Evolutionary conservation across 768 basidiomycete genomes (phyloP).

Genomic region (Amanita subjunquillea): DNA sequence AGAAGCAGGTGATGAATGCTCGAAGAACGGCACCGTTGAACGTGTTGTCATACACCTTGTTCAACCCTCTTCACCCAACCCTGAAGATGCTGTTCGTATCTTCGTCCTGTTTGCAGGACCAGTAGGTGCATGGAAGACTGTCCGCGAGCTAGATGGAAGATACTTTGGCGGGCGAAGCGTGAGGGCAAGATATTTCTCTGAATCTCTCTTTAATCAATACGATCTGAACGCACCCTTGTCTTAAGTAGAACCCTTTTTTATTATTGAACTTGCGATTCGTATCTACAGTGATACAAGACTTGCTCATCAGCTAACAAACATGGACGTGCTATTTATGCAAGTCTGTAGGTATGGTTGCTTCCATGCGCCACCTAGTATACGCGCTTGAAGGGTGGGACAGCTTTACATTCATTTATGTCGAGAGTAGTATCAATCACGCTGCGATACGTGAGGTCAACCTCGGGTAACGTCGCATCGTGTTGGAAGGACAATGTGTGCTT

Average conservation of each 20-base stretch:
- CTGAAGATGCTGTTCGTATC: conserved; percentile 81
- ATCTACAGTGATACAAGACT: neutral
- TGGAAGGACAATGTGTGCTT: conserved; percentile 96
- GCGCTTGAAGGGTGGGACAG: conserved; percentile 96
- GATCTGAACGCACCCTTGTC: conserved; percentile 34
- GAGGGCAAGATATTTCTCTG: conserved; percentile 74
- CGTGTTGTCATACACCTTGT: conserved; percentile 78
- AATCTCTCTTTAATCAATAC: conserved; percentile 37
- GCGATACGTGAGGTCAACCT: conserved; percentile 87
- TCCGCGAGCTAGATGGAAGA: conserved; percentile 85
- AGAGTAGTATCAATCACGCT: conserved; percentile 76
- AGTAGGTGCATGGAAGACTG: conserved; percentile 92
- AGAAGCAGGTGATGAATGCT: conserved; percentile 73
- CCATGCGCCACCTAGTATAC: conserved; percentile 52
- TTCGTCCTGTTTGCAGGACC: conserved; percentile 89
- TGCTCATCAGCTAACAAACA: neutral
- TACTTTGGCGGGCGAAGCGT: conserved; percentile 86
- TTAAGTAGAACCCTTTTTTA: conserved; percentile 4
- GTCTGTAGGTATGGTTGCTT: neutral
- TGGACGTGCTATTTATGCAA: too few relatives aligned
- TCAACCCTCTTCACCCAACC: conserved; percentile 50
- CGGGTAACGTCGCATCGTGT: conserved; percentile 59
- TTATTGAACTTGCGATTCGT: conserved; percentile 4
- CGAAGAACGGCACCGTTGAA: conserved; percentile 87
- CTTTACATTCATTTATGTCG: conserved; percentile 94